These are phyloP conservation scores for Auricularia auricula-judae DNA, from an alignment of 768 basidiomycete species.

Conservation along the genomic window DNA sequence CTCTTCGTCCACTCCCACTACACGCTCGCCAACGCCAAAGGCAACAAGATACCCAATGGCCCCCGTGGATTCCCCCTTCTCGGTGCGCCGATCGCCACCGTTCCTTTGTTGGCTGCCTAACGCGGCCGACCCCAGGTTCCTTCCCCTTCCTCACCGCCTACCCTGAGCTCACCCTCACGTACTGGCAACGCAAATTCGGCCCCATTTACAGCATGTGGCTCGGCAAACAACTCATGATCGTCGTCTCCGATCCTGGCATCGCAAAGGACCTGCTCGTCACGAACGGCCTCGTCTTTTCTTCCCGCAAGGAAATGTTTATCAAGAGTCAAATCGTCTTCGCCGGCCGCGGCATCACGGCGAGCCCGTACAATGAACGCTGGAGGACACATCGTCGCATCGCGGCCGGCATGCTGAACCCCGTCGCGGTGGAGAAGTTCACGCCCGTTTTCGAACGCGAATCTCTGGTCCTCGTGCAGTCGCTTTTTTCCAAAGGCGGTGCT, in stretches of 20 bases:
- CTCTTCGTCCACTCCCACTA: background rate
- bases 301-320: slow-evolving; percentile 34
- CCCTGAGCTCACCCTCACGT: slow-evolving; percentile 31
- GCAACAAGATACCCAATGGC: background rate
- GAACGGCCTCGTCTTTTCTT: slow-evolving; percentile 35
- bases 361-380: slow-evolving; percentile 34
- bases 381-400: slow-evolving; percentile 33
- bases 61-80: background rate
- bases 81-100: background rate
- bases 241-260: slow-evolving; percentile 33
- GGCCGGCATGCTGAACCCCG: slow-evolving; percentile 19
- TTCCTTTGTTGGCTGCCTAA: background rate
- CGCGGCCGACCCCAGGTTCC: background rate
- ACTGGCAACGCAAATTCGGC: slow-evolving; percentile 34
- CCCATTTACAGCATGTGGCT: slow-evolving; percentile 35
- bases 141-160: slow-evolving; percentile 23
- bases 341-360: slow-evolving; percentile 33
- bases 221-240: slow-evolving; percentile 36
- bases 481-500: slow-evolving; percentile 23
- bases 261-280: slow-evolving; percentile 34
- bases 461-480: slow-evolving; percentile 24
- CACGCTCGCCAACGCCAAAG: background rate
- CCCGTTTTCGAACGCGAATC: slow-evolving; percentile 30
- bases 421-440: slow-evolving; percentile 26
- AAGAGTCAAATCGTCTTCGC: slow-evolving; percentile 34